Conservation (phyloP, 2,329 filamentous ascomycete species). For the Coniella lustricola region DNA sequence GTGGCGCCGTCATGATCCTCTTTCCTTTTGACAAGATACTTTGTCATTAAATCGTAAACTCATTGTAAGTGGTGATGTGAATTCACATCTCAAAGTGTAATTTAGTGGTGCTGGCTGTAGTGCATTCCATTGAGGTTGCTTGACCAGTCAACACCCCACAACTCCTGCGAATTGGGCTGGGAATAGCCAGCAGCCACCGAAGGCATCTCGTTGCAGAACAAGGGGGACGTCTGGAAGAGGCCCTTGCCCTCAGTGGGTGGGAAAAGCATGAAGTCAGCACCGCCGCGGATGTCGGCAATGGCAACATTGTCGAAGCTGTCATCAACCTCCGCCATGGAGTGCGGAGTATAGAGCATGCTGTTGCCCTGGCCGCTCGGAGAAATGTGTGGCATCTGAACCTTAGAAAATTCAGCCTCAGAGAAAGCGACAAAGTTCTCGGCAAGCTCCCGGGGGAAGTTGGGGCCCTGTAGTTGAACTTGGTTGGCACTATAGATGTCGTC, state of each 20-base stretch:
- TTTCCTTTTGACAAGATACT: not conserved
- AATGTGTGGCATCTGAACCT: constrained; percentile 46
- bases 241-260: constrained; percentile 34
- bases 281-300: constrained; percentile 33
- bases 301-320: constrained; percentile 56
- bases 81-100: not conserved
- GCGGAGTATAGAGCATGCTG: constrained; percentile 62
- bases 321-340: constrained; percentile 54
- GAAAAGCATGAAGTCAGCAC: constrained; percentile 60
- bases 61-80: no score
- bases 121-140: constrained; percentile 24
- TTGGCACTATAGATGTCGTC: constrained; percentile 56
- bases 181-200: constrained; percentile 45
- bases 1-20: not conserved
- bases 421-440: constrained; percentile 35
- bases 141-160: constrained; percentile 41
- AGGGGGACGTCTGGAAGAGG: constrained; percentile 28
- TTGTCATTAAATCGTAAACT: constrained; percentile 13
- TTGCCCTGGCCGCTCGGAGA: constrained; percentile 64
- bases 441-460: constrained; percentile 43
- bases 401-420: constrained; percentile 31
- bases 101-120: constrained; percentile 26
- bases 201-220: constrained; percentile 43
- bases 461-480: constrained; percentile 25
- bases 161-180: constrained; percentile 45